Base-by-base conservation (phyloP, 202 grass and related monocot genomes). In the Setaria viridis region DNA sequence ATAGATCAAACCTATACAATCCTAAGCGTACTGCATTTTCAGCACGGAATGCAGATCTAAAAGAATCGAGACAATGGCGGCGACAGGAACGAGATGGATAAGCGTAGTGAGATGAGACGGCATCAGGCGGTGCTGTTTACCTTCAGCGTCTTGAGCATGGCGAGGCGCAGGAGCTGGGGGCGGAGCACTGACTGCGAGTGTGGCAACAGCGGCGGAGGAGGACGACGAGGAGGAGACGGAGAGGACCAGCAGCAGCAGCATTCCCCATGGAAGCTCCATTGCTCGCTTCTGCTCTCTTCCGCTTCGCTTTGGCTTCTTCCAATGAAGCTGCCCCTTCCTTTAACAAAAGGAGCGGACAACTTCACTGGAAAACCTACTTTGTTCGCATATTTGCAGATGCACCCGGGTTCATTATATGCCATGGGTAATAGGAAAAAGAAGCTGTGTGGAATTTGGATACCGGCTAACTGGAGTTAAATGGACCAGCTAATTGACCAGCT, bases 251-350 rank as follows among this genome's bases (percentile, higher is more conserved):
- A 73, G 10, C n/a, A 88, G 65, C 78, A 54, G 5, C 56, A 72
- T 51, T 66, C 46, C 25, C 83, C 88, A 66, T 15, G 83, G 78
- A 16, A 86, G 79, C 79, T 67, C 88, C 88, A 90, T 90, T 77
- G 78, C 62, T 55, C 14, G 70, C 17, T 59, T 30, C 29, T 20
- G 51, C 14, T 33, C 10, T 77, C 75, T 21, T 11, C 59, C 8
- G 34, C 35, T 82, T 47, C 58, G 3, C 56, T 70, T 62, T 80
- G 51, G 48, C 57, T 86, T 39, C 57, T 43, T 74, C 3, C 47
- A 6, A 8, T n/a, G 17, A 11, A 19, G 53, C 33, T 57, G 72
- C 5, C n/a, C 7, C 67, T 11, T 9, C 49, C 60, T 59, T 78
- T 9, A 62, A 65, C 5, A 21, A 50, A 72, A 68, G 19, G 11